Conservation (phyloP, 257 asterid genomes). For the Hygrophila difformis region DNA sequence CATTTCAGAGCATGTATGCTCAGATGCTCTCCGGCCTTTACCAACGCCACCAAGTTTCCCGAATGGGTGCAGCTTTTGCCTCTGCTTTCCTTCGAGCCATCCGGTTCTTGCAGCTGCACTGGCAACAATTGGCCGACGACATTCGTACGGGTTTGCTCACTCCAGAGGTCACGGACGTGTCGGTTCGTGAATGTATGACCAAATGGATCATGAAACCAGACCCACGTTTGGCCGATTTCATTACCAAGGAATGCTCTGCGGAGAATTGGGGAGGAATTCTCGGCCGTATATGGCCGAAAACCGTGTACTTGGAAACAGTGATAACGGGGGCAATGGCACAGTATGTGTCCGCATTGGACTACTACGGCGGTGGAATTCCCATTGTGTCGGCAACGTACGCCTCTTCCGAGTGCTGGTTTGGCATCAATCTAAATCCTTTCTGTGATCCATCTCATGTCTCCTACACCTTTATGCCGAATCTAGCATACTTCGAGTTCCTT, state of each 20-base stretch:
- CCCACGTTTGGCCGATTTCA: conserved; percentile 20
- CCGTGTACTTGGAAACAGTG: conserved; percentile 22
- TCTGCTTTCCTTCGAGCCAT: conserved; percentile 39
- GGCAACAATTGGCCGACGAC: conserved; percentile 26
- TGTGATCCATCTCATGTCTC: conserved; percentile 18
- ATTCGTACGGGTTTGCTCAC: conserved; percentile 22
- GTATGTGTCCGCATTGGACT: conserved; percentile 27
- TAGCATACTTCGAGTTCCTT: conserved; percentile 33
- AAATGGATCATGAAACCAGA: conserved; percentile 25
- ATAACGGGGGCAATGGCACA: conserved; percentile 32
- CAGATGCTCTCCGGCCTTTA: conserved; percentile 38
- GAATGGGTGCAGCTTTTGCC: conserved; percentile 41
- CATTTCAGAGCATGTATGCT: conserved; percentile 38
- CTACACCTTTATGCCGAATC: conserved; percentile 28
- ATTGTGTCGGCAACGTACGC: conserved; percentile 35
- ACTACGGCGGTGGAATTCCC: conserved; percentile 32
- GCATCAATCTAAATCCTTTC: conserved; percentile 44
- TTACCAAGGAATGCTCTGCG: conserved; percentile 14
- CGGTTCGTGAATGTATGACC: conserved; percentile 18
- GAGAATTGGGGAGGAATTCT: conserved; percentile 22
- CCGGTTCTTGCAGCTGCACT: conserved; percentile 23
- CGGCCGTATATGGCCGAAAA: conserved; percentile 26
- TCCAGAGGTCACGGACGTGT: conserved; percentile 21
- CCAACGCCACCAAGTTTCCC: conserved; percentile 23
- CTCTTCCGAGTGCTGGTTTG: conserved; percentile 38